These are phyloP conservation scores for Xylaria sp. DNA, from an alignment of 2,329 filamentous ascomycete genomes.

Conservation along the genomic window DNA sequence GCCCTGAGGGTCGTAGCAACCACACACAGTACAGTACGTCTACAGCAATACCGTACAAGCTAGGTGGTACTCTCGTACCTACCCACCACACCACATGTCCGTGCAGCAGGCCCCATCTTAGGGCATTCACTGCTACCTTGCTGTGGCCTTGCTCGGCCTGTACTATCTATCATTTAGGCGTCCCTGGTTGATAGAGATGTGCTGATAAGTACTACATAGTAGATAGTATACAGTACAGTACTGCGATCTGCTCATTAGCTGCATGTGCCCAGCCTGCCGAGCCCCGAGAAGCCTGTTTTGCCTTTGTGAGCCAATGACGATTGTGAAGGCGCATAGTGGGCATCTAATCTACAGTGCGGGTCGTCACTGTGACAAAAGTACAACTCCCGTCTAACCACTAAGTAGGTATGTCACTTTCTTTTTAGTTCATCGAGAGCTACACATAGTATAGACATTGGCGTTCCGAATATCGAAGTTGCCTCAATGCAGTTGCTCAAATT, in stretches of 20 bases:
- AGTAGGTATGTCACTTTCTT: too few relatives aligned
- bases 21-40: constrained; percentile 6
- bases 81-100: constrained; percentile 29
- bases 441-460: neutral
- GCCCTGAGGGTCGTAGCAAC: constrained; percentile 18
- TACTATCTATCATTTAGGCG: neutral
- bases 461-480: neutral
- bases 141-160: too few relatives aligned
- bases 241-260: constrained; percentile 27
- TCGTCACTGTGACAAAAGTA: constrained; percentile 8
- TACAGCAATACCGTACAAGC: neutral
- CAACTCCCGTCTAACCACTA: too few relatives aligned
- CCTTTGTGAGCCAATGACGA: constrained; percentile 31
- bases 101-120: constrained; percentile 28
- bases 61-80: constrained; percentile 19
- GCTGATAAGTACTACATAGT: constrained; percentile 6
- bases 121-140: too few relatives aligned
- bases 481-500: neutral
- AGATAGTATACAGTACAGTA: constrained; percentile 8
- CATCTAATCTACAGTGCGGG: constrained; percentile 1
- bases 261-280: constrained; percentile 33
- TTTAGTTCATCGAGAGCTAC: too few relatives aligned
- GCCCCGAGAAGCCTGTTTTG: constrained; percentile 34
- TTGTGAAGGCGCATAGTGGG: constrained; percentile 12
- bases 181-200: constrained; percentile 4